These are phyloP conservation scores for Filobasidium uniguttulatum DNA, from an alignment of 1,284 basidiomycete genomes.

Conservation along the genomic window DNA sequence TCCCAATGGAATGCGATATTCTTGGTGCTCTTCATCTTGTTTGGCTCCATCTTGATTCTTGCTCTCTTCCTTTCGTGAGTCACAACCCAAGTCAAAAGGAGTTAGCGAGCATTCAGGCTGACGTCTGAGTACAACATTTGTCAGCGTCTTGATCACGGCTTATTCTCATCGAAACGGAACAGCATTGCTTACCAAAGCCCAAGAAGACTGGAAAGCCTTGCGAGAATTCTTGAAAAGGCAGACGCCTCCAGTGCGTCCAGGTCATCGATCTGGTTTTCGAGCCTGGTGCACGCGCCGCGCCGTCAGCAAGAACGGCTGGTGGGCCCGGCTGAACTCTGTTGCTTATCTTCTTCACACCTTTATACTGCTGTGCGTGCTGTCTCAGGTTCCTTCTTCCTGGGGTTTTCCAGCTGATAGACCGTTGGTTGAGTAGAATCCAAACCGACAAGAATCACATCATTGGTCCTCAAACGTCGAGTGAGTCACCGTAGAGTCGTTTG, in stretches of 20 bases:
- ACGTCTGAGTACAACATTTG: too few relatives aligned
- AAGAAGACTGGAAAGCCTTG: constrained; percentile 89
- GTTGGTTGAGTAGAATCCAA: constrained; percentile 51
- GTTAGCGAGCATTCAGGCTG: too few relatives aligned
- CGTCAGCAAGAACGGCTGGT: constrained; percentile 84
- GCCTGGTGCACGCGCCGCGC: constrained; percentile 89
- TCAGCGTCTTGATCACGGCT: constrained; percentile 79
- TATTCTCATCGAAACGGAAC: constrained; percentile 74
- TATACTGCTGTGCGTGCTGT: constrained; percentile 58
- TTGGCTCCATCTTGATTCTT: constrained; percentile 81
- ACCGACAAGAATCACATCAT: constrained; percentile 49
- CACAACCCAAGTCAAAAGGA: background rate
- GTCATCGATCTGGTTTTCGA: constrained; percentile 38
- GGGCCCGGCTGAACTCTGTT: constrained; percentile 69
- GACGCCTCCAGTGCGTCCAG: constrained; percentile 53
- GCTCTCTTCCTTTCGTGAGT: constrained; percentile 73
- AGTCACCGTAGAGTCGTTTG: constrained; percentile 20
- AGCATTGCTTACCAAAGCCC: constrained; percentile 71
- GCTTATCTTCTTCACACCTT: constrained; percentile 76
- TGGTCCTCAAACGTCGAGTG: constrained; percentile 55
- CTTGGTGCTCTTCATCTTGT: constrained; percentile 82
- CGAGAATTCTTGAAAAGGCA: constrained; percentile 79
- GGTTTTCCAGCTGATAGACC: constrained; percentile 11
- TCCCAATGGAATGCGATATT: constrained; percentile 77
- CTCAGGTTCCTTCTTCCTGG: background rate